phyloP scores from a whole-genome alignment of 176 grass and related monocot genomes.

The Carex parvula region DNA sequence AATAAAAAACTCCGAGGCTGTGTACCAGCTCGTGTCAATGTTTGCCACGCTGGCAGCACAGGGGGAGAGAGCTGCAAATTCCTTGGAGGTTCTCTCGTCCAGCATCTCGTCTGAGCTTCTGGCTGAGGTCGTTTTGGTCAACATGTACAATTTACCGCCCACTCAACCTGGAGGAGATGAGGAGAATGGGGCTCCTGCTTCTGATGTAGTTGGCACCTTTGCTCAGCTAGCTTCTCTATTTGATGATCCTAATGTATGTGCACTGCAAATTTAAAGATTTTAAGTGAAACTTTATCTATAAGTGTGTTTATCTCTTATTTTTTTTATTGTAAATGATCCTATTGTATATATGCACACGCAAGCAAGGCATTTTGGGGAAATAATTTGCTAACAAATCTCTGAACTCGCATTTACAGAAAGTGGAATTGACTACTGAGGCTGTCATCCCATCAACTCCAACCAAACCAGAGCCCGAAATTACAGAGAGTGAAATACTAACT shows the following conservation, averaged over 20 bases:
- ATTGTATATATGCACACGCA: background rate
- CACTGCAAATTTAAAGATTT: background rate
- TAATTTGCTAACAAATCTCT: background rate
- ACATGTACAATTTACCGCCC: slow-evolving; percentile 75
- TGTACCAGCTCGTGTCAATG: slow-evolving; percentile 88
- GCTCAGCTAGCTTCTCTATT: slow-evolving; percentile 52
- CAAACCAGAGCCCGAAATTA: no score
- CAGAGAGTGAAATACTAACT: background rate
- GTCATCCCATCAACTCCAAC: slow-evolving; percentile 26
- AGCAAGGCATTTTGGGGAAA: background rate
- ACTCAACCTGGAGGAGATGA: slow-evolving; percentile 45
- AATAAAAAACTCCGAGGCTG: slow-evolving; percentile 72
- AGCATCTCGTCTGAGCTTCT: slow-evolving; percentile 88
- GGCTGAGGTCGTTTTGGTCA: slow-evolving; percentile 92
- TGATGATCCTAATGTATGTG: slow-evolving; percentile 29
- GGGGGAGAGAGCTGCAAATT: slow-evolving; percentile 68
- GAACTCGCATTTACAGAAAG: background rate
- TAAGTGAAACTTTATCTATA: background rate
- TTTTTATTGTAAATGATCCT: background rate
- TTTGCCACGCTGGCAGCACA: slow-evolving; percentile 83
- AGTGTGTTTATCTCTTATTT: background rate
- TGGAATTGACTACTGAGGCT: slow-evolving; percentile 28
- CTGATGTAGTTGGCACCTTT: slow-evolving; percentile 42
- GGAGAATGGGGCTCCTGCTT: slow-evolving; percentile 23
- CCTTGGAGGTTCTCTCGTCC: slow-evolving; percentile 70